Evolutionary conservation across 1,139 yeast genomes (phyloP).

Genomic region (Pichia sp.): DNA sequence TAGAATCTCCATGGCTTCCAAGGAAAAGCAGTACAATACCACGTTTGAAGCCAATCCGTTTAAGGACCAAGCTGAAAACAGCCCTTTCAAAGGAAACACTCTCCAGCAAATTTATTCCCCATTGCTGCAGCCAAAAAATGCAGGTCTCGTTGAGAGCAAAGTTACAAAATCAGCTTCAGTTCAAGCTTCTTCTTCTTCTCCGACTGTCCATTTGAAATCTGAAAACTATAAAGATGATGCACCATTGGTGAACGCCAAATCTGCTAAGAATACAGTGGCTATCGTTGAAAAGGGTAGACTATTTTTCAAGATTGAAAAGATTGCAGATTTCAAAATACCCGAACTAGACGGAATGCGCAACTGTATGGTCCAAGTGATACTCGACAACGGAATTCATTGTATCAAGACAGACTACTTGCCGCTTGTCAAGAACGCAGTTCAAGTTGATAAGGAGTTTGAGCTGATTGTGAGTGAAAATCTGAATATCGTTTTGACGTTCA

Average conservation of each 20-base stretch:
- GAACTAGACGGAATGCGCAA: conserved; percentile 39
- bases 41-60: no score
- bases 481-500: conserved; percentile 68
- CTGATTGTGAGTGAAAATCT: conserved; percentile 58
- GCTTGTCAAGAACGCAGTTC: conserved; percentile 27
- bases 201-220: no score
- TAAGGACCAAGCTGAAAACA: no score
- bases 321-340: conserved; percentile 52
- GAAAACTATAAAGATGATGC: no score
- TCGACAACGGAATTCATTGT: conserved; percentile 88
- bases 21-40: no score
- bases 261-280: not conserved
- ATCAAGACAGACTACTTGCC: conserved; percentile 63
- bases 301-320: conserved; percentile 56
- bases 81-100: no score
- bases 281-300: conserved; percentile 62
- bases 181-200: no score
- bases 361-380: conserved; percentile 60
- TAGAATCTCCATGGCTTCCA: no score
- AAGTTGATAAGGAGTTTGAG: conserved; percentile 75
- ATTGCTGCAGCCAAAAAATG: no score
- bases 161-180: no score
- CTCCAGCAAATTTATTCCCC: no score
- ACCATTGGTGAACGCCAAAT: not conserved
- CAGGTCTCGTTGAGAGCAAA: no score